phyloP scores from a whole-genome alignment of 495 filamentous ascomycete genomes.

The Paragyromitra xinjiangensis region DNA sequence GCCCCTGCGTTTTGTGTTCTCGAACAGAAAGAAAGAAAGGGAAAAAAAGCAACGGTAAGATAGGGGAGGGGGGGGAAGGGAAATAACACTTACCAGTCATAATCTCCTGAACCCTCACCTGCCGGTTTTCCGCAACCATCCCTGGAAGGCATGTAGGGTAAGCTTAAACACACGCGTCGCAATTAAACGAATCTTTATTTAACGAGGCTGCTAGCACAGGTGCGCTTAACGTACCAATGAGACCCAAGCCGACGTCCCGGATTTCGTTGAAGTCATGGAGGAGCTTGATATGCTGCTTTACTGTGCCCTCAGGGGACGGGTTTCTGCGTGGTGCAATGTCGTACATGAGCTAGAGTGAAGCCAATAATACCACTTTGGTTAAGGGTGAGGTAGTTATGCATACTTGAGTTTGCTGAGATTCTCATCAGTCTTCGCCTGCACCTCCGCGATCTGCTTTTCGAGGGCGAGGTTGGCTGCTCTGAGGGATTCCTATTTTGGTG shows the following conservation, averaged over 20 bases:
- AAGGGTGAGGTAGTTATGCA: background rate
- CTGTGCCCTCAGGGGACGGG: slow-evolving; percentile 47
- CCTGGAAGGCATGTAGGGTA: slow-evolving; percentile 37
- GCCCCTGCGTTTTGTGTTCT: slow-evolving; percentile 1
- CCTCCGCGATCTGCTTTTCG: slow-evolving; percentile 32
- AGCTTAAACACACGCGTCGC: slow-evolving; percentile 36
- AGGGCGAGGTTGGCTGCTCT: slow-evolving; percentile 36
- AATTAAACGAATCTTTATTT: slow-evolving; percentile 25
- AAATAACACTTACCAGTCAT: slow-evolving; percentile 45
- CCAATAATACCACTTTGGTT: background rate
- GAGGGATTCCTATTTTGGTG: slow-evolving; percentile 32
- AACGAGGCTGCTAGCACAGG: background rate
- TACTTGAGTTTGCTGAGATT: slow-evolving; percentile 42
- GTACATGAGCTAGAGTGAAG: slow-evolving; percentile 3
- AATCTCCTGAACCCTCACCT: slow-evolving; percentile 47
- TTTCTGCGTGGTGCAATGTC: slow-evolving; percentile 15
- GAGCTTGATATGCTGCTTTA: slow-evolving; percentile 53
- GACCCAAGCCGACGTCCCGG: slow-evolving; percentile 55
- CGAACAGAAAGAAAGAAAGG: background rate
- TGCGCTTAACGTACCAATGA: slow-evolving; percentile 47
- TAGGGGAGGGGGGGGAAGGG: background rate
- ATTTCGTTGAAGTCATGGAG: slow-evolving; percentile 57
- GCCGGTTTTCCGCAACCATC: slow-evolving; percentile 55
- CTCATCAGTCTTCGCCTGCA: slow-evolving; percentile 34
- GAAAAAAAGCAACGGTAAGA: slow-evolving; percentile 4